Evolutionary conservation across 2,329 filamentous ascomycete genomes (phyloP), one percentile per base, ranked within the genome.

Genomic region (Aspergillus cejpii): DNA sequence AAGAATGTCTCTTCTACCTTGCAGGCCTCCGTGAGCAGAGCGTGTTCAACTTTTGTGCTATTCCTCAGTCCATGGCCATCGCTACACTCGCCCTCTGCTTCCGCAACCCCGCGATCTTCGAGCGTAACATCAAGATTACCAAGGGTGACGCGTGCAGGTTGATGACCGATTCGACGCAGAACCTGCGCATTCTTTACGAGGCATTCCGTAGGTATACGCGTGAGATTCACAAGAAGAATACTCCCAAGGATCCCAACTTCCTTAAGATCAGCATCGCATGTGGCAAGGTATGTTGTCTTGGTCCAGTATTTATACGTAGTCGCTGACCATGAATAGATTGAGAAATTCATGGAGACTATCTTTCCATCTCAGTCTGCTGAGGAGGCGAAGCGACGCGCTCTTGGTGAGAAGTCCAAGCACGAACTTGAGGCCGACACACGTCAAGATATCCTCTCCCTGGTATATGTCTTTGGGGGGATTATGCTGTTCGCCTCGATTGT

Each of bases 1-100:
- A 96, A 53, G 89, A 97, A 62, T 97, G 91, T 64, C 71, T 98
- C n/a, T 96, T 90, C 74, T 98, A 97, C 72, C 88, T 98, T 73
- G 91, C 91, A 4, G 92, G 87, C 37, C 81, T 98, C 52, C 84
- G 84, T 55, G 92, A 98, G 63, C 92, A 98, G 73, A 94, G 88
- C 63, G 88, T 95, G 20, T 98, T 98, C 80, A 98, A 98, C 77
- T 98, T 98, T 67, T 89, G 89, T 38, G 91, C 91, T 45, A 98
- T 98, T 52, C 92, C 92, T 2, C 92, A 98, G 69, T 76, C 83
- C 53, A 98, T 98, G 92, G 92, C 91, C 42, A 96, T 98, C 65
- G 91, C 92, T 6, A 97, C 91, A 0, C 73, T 97, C 33, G 90
- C 96, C 57, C 74, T 88, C 14, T 85, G 91, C 58, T 98, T 97